Evolutionary conservation across 306 rosid genomes (phyloP).

Genomic region (Cercis canadensis): DNA sequence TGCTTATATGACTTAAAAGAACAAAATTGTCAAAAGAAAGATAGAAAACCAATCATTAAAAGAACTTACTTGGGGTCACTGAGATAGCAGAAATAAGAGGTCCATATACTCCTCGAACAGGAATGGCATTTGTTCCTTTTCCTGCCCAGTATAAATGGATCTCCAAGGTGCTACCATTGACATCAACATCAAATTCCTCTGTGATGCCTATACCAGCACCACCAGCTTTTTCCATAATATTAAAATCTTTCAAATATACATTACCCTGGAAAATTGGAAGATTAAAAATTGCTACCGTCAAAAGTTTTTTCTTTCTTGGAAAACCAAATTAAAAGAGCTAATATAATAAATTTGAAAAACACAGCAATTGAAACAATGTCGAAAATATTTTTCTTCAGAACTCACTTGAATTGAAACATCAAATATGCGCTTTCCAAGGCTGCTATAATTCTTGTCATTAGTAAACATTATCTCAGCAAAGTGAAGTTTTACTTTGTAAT

Average conservation of each 20-base stretch:
- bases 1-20: constrained; percentile 14
- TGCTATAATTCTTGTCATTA: constrained; percentile 42
- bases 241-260: constrained; percentile 54
- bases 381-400: constrained; percentile 18
- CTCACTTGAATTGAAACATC: constrained; percentile 85
- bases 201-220: constrained; percentile 63
- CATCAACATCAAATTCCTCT: constrained; percentile 48
- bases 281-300: no score
- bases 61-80: constrained; percentile 66
- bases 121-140: constrained; percentile 79
- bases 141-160: constrained; percentile 81
- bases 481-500: constrained; percentile 73
- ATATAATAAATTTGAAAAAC: background rate
- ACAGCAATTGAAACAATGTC: background rate
- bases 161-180: constrained; percentile 64
- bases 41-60: background rate
- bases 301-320: background rate
- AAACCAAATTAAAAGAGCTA: background rate
- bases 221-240: constrained; percentile 63
- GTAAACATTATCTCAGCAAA: constrained; percentile 74
- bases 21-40: background rate
- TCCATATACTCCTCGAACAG: constrained; percentile 71
- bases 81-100: constrained; percentile 84
- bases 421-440: constrained; percentile 67
- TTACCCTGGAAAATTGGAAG: constrained; percentile 50